Base-by-base conservation (phyloP, 1,284 basidiomycete genomes). In the Cutaneotrichosporon mucoides region DNA sequence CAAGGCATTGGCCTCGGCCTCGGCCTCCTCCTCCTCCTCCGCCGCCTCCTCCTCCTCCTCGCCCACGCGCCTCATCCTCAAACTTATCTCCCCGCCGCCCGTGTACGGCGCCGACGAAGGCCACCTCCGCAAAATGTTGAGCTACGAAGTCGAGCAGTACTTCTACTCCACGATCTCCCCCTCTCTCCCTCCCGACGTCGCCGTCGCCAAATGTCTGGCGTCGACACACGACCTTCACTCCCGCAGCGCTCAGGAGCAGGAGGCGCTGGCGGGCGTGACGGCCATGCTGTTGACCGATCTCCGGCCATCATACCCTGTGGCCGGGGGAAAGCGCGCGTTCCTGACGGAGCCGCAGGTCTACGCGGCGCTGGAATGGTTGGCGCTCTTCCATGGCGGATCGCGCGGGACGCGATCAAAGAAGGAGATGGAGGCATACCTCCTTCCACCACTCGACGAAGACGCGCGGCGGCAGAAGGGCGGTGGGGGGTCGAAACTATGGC, bases 51-150 rank as follows among this genome's bases (percentile, higher is more conserved):
- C 42, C 13, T 15, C 42, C n/a, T 43, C 42, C 5, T 15, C 13
- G 2, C n/a, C 33, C 47, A 43, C 43, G 12, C 47, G 38, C 13
- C 52, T 61, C 0, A 50, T 64, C 24, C 57, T 64, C 38, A 64
- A 64, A 48, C 43, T 59, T 16, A 57, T 64, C 36, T 34, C 47
- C 2, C 57, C 59, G 12, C 62, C 62, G 36, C 41, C 45, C n/a
- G n/a, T n/a, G n/a, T n/a, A n/a, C 4, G 41, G 12, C 16, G 12
- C 3, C 8, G 59, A 59, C 54, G 62, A 64, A 36, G 52, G 59
- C 0, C 59, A 64, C 55, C 47, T 53, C 38, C 62, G 62, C 52
- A 64, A 64, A 44, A 64, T 64, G 57, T 54, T 64, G 10, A 56
- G 54, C 48, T 64, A 64, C 50, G 56, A 38, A 5, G 62, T 64